A percentile compares a stretch with the other conserved stretches of the same genome.
These are phyloP conservation scores for Acorus calamus DNA, from an alignment of 106 monocot genomes.

Conservation along the genomic window DNA sequence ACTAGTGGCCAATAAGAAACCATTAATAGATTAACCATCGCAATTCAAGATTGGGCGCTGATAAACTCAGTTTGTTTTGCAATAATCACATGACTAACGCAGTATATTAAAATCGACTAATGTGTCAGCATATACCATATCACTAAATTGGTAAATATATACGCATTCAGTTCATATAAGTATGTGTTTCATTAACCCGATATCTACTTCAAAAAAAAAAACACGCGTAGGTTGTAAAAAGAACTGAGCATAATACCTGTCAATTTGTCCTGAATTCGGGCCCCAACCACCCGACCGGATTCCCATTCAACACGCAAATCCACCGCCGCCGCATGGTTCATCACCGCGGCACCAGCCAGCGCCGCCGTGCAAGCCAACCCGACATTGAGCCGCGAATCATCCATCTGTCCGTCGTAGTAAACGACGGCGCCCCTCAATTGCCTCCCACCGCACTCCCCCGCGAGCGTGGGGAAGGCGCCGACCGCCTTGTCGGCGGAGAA, in stretches of 20 bases:
- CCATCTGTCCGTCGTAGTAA: slow-evolving; percentile 99
- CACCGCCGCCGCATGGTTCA: slow-evolving; percentile 90
- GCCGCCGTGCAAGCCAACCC: slow-evolving; percentile 94
- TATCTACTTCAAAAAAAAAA: no score
- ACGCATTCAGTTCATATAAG: no score
- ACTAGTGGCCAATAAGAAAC: no score
- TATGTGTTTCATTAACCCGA: no score
- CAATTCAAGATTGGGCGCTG: no score
- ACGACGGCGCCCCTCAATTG: slow-evolving; percentile 92
- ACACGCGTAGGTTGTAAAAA: no score
- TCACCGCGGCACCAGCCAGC: slow-evolving; percentile 66
- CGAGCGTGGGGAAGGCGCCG: slow-evolving; percentile 88
- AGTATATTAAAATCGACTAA: no score
- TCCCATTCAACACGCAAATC: slow-evolving; percentile 65
- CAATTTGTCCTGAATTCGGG: slow-evolving; percentile 60
- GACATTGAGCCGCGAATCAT: slow-evolving; percentile 90
- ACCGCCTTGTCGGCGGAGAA: slow-evolving; percentile 79
- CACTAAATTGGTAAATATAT: no score
- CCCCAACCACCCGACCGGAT: slow-evolving; percentile 66
- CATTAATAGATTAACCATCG: no score
- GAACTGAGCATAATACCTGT: slow-evolving; percentile 43
- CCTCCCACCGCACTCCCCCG: slow-evolving; percentile 48
- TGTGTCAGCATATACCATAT: no score
- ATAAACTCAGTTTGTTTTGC: no score
- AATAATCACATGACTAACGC: no score